Conservation (phyloP, 257 asterid species). For the Solanum habrochaites region DNA sequence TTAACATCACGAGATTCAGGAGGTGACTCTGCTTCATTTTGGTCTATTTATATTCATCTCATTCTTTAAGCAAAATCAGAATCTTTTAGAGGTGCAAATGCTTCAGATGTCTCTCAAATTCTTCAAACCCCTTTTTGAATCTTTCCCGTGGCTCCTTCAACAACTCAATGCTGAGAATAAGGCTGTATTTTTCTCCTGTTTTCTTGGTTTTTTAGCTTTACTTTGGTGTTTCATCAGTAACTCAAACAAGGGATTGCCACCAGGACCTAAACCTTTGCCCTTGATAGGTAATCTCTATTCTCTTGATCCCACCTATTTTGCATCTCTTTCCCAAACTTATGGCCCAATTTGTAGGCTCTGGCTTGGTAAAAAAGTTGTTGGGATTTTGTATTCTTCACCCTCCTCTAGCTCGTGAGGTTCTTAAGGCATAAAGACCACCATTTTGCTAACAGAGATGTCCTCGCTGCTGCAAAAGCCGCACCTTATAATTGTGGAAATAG, state of each 20-base stretch:
- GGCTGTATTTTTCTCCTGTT: neutral
- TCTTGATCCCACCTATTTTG: slow-evolving; percentile 50
- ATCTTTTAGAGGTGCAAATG: too few relatives aligned
- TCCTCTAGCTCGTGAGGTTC: slow-evolving; percentile 40
- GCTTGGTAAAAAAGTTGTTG: slow-evolving; percentile 39
- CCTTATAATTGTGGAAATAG: too few relatives aligned
- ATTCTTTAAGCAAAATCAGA: too few relatives aligned
- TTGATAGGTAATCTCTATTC: slow-evolving; percentile 64
- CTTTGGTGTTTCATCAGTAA: neutral
- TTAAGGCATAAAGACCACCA: slow-evolving; percentile 43
- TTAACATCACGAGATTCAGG: neutral
- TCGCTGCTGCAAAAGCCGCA: slow-evolving; percentile 44
- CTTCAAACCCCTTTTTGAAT: neutral
- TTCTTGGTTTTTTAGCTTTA: slow-evolving; percentile 15
- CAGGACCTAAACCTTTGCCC: slow-evolving; percentile 57
- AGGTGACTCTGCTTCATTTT: neutral
- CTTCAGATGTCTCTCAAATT: neutral
- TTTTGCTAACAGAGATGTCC: slow-evolving; percentile 66
- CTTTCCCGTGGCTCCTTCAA: neutral
- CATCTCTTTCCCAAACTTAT: slow-evolving; percentile 22
- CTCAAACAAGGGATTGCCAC: slow-evolving; percentile 20
- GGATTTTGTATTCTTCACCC: slow-evolving; percentile 47
- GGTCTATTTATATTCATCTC: neutral
- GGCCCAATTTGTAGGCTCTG: slow-evolving; percentile 54
- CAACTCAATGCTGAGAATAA: neutral